Base-by-base conservation (phyloP, 148 eudicot genomes). In the Euryodendron excelsum region DNA sequence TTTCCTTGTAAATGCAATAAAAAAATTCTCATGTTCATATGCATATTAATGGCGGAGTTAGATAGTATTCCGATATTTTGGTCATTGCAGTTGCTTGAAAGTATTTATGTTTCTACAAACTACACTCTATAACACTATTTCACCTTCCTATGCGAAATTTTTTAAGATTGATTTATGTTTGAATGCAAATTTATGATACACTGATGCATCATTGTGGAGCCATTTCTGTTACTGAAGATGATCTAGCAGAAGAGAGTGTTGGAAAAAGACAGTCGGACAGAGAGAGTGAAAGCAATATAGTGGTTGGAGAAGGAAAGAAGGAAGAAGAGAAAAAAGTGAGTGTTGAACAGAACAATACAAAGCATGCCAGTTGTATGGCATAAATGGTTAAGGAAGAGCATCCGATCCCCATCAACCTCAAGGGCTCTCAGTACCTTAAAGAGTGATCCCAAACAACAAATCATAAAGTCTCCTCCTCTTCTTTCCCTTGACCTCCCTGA, bases 391-490 rank as follows among this genome's bases (percentile, higher is more conserved):
- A 59, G 67, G 3, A 63, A 63, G 63, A 56, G 62, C 45, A n/a
- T 79, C 64, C 34, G 8, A 21, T 73, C 77, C 34, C 37, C 61
- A 28, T 72, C 64, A 34, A 73, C 39, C 52, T 62, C 59, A 21
- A 72, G 72, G 77, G 23, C 73, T 28, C 23, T 77, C 28, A 53
- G 56, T 78, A 77, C 77, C 58, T 72, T 50, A 27, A 58, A 56
- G n/a, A 39, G 72, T 62, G 45, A 30, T 33, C 58, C 8, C 34
- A 56, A 50, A 65, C 53, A 69, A 31, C 58, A 41, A 8, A 78
- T 82, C 7, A 2, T 82, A 15, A 82, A 82, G 74, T 82, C 84
- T 65, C 84, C 84, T 28, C 56, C 84, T 78, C 84, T 82, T 56
- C 47, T 78, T 64, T 82, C 84, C 47, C 74, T 66, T 56, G 84